Evolutionary conservation across 306 rosid genomes (phyloP).

Genomic region (Acmispon strigosus): DNA sequence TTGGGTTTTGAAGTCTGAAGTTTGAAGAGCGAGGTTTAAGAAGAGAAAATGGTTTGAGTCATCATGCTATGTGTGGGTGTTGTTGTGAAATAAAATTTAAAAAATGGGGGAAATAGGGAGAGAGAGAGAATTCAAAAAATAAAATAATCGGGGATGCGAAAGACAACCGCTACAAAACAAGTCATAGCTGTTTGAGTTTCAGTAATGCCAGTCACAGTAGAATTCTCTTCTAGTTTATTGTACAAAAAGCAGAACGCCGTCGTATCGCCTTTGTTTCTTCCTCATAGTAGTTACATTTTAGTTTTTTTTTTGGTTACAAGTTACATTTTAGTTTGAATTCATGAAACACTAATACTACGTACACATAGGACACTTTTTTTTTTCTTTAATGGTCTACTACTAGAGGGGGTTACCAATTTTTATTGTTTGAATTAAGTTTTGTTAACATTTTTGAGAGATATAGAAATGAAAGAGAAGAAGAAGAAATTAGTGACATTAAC

Average conservation of each 20-base stretch:
- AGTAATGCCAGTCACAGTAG: conserved; percentile 25
- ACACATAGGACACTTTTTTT: no score
- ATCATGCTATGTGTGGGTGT: neutral
- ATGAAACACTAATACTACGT: no score
- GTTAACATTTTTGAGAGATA: no score
- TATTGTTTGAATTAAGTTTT: no score
- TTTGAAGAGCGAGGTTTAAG: neutral
- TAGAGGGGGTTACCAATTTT: no score
- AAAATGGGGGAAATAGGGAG: neutral
- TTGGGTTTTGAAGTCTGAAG: conserved; percentile 13
- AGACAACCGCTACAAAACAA: conserved; percentile 86
- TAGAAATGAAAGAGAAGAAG: no score
- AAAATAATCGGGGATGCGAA: conserved; percentile 46
- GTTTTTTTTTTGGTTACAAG: no score
- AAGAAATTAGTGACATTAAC: no score
- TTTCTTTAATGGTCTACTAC: no score
- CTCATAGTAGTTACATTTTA: neutral
- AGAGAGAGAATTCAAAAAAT: conserved; percentile 34
- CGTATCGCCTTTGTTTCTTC: conserved; percentile 22
- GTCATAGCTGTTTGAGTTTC: conserved; percentile 51
- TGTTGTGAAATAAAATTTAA: neutral
- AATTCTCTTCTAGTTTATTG: conserved; percentile 12
- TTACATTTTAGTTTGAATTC: no score
- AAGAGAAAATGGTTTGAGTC: neutral
- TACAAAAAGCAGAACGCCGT: conserved; percentile 17